Conservation (phyloP, 257 asterid species). For the Rubia yunnanensis region DNA sequence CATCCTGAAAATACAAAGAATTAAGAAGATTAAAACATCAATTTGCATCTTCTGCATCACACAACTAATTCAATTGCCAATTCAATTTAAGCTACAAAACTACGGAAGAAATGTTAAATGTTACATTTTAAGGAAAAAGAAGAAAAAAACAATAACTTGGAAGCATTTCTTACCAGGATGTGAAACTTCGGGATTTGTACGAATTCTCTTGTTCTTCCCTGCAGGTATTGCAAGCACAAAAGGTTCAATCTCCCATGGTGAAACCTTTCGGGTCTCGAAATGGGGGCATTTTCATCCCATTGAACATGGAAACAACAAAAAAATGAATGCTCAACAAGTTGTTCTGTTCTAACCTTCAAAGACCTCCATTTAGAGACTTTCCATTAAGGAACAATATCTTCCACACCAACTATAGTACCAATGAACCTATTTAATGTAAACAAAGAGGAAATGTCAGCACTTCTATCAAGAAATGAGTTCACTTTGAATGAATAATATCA, state of each 20-base stretch:
- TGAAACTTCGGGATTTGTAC: slow-evolving; percentile 13
- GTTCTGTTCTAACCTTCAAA: slow-evolving; percentile 41
- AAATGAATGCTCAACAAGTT: neutral
- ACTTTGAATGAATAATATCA: neutral
- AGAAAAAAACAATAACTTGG: neutral
- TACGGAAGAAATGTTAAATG: neutral
- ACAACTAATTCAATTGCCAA: too few species aligned
- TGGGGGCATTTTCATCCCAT: slow-evolving; percentile 48
- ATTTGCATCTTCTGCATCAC: too few species aligned
- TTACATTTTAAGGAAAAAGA: too few species aligned
- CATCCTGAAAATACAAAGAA: too few species aligned
- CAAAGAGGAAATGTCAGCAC: neutral
- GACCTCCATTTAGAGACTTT: slow-evolving; percentile 72
- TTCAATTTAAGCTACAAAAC: too few species aligned
- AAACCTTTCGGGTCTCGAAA: slow-evolving; percentile 44
- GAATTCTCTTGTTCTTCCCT: slow-evolving; percentile 20
- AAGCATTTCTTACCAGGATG: slow-evolving; percentile 11
- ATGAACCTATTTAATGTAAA: slow-evolving; percentile 34
- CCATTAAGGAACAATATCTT: slow-evolving; percentile 62
- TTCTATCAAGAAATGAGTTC: neutral
- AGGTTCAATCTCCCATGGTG: slow-evolving; percentile 60
- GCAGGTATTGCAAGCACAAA: slow-evolving; percentile 21
- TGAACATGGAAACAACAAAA: slow-evolving; percentile 27
- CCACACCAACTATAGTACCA: slow-evolving; percentile 76
- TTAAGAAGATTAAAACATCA: too few species aligned